phyloP scores from a whole-genome alignment of 495 filamentous ascomycete genomes.

The Acidomyces sp. region DNA sequence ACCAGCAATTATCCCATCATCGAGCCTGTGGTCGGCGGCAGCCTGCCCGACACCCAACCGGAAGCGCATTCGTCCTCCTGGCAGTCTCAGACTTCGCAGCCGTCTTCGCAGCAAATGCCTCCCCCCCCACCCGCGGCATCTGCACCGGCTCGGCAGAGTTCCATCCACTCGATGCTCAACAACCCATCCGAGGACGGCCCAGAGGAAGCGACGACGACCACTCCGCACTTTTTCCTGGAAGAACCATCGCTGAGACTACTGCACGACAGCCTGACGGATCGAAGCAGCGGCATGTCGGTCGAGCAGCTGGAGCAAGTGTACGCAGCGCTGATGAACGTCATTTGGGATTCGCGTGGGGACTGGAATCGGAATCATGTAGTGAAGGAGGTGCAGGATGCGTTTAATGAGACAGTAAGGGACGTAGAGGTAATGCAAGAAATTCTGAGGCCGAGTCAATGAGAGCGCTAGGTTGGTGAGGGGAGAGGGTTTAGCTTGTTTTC shows the following conservation, averaged over 20 bases:
- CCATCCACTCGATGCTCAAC: constrained; percentile 42
- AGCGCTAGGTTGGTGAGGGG: too few species aligned
- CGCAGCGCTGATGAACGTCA: constrained; percentile 73
- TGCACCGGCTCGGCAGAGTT: constrained; percentile 7
- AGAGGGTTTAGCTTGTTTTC: too few species aligned
- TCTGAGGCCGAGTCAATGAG: constrained; percentile 19
- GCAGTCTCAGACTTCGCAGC: constrained; percentile 5
- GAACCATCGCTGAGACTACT: constrained; percentile 45
- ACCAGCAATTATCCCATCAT: constrained; percentile 29
- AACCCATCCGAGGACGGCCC: constrained; percentile 7
- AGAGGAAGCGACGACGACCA: constrained; percentile 35
- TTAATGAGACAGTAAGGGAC: constrained; percentile 70
- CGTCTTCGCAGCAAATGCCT: constrained; percentile 8
- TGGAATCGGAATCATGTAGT: constrained; percentile 69
- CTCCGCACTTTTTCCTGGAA: constrained; percentile 35
- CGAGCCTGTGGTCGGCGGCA: constrained; percentile 24
- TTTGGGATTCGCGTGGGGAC: constrained; percentile 66
- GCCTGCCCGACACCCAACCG: constrained; percentile 48
- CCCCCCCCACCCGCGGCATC: constrained; percentile 41
- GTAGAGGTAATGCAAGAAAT: constrained; percentile 58
- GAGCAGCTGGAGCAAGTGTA: constrained; percentile 93
- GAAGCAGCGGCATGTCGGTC: constrained; percentile 66
- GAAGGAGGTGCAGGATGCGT: constrained; percentile 45
- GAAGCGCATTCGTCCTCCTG: constrained; percentile 1
- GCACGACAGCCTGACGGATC: constrained; percentile 43